Conservation (phyloP, 1,139 yeast species). For the Diutina neorugosa region DNA sequence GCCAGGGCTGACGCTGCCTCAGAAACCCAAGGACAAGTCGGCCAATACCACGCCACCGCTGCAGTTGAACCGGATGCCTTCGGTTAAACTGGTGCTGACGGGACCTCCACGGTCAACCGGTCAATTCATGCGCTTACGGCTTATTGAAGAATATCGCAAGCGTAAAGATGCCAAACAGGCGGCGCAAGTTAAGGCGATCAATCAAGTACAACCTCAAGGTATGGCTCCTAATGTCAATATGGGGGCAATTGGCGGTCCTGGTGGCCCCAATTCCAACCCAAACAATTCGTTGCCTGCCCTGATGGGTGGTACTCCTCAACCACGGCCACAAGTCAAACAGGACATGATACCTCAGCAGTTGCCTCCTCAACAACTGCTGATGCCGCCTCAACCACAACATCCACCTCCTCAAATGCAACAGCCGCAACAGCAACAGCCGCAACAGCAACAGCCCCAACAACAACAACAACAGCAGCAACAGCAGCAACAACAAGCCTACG, state of each 20-base stretch:
- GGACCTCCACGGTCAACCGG: slow-evolving; percentile 10
- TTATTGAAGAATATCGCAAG: slow-evolving; percentile 35
- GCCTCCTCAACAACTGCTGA: slow-evolving; percentile 13
- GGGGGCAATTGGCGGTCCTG: not conserved
- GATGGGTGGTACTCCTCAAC: not conserved
- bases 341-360: slow-evolving; percentile 7
- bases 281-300: not conserved
- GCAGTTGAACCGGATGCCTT: slow-evolving; percentile 13
- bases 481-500: slow-evolving; percentile 8
- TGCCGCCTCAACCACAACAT: slow-evolving; percentile 3
- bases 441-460: slow-evolving; percentile 11
- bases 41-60: slow-evolving; percentile 10
- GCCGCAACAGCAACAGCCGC: slow-evolving; percentile 10
- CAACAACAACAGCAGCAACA: slow-evolving; percentile 13
- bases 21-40: not conserved
- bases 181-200: slow-evolving; percentile 16
- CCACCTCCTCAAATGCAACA: slow-evolving; percentile 11
- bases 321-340: slow-evolving; percentile 4
- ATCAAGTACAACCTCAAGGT: slow-evolving; percentile 11
- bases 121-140: slow-evolving; percentile 36
- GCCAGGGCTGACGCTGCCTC: slow-evolving; percentile 6
- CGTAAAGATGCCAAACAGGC: slow-evolving; percentile 32
- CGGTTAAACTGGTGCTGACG: slow-evolving; percentile 7
- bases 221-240: slow-evolving; percentile 23
- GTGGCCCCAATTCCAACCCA: slow-evolving; percentile 3